phyloP scores from a whole-genome alignment of 2,329 filamentous ascomycete species.

The Pseudogymnoascus verrucosus region DNA sequence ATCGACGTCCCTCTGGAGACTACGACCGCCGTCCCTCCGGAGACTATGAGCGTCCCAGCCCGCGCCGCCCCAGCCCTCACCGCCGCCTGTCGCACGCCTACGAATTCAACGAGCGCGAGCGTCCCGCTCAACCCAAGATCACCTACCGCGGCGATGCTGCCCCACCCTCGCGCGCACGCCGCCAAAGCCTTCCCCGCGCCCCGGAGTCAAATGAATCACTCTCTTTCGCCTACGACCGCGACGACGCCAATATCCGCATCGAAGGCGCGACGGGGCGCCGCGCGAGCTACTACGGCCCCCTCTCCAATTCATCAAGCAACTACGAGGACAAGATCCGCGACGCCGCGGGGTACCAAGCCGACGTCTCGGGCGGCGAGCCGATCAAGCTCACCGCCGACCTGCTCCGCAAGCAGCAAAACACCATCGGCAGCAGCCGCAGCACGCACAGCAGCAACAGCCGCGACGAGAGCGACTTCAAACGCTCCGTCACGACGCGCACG shows the following conservation, averaged over 20 bases:
- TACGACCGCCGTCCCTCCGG: background rate
- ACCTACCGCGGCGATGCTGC: conserved; percentile 17
- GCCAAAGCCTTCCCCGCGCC: background rate
- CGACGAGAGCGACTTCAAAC: conserved; percentile 56
- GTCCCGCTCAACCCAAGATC: conserved; percentile 15
- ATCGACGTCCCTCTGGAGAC: background rate
- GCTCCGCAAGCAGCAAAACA: conserved; percentile 40
- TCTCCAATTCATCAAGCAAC: conserved; percentile 19
- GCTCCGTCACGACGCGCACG: conserved; percentile 53
- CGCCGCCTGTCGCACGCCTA: conserved; percentile 15
- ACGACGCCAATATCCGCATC: background rate
- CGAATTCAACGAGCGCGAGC: conserved; percentile 13
- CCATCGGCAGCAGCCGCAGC: conserved; percentile 45
- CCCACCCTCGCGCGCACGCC: conserved; percentile 13
- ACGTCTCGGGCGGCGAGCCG: conserved; percentile 37
- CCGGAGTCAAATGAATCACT: background rate
- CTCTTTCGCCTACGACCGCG: background rate
- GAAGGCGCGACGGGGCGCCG: background rate
- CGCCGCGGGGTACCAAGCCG: conserved; percentile 45
- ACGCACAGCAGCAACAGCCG: conserved; percentile 52
- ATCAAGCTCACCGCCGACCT: conserved; percentile 48
- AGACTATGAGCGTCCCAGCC: conserved; percentile 1
- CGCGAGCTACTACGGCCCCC: background rate
- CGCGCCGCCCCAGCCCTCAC: conserved; percentile 17
- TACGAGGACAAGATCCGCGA: conserved; percentile 38